These are phyloP conservation scores for Penicillium sclerotigenum DNA, from an alignment of 2,329 filamentous ascomycete genomes.

Conservation along the genomic window DNA sequence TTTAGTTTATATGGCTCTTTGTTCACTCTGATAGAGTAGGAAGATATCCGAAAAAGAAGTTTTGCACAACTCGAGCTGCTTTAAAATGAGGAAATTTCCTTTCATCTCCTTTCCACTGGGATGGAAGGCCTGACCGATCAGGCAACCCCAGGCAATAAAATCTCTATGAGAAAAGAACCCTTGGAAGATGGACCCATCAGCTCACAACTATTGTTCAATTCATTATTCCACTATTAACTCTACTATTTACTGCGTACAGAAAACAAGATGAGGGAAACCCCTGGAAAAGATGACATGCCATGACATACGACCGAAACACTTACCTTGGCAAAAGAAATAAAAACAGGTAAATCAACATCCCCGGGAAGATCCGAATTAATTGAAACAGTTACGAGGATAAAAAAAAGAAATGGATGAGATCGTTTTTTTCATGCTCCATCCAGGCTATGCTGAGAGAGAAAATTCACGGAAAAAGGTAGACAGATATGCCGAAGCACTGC, in stretches of 20 bases:
- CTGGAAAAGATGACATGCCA: not conserved
- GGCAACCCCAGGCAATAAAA: not conserved
- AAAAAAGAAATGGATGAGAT: conserved; percentile 19
- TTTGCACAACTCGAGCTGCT: not conserved
- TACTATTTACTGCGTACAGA: not conserved
- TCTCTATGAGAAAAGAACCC: not conserved
- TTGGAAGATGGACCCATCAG: not conserved
- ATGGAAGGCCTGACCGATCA: not conserved
- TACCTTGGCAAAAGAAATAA: not conserved
- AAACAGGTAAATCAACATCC: not conserved
- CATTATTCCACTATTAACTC: not conserved
- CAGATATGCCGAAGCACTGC: conserved; percentile 8
- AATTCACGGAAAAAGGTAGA: conserved; percentile 8
- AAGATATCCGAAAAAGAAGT: not conserved
- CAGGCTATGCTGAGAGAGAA: conserved; percentile 30
- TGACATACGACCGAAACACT: not conserved
- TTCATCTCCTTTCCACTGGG: not conserved
- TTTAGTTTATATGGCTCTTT: too few relatives aligned
- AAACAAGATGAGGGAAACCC: not conserved
- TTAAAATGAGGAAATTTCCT: not conserved
- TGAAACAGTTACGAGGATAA: conserved; percentile 11
- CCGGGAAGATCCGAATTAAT: conserved; percentile 12
- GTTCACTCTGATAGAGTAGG: not conserved
- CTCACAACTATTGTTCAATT: not conserved
- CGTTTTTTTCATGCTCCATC: conserved; percentile 35